Conservation (phyloP, 179 eudicot genomes). For the Vitellaria paradoxa region DNA sequence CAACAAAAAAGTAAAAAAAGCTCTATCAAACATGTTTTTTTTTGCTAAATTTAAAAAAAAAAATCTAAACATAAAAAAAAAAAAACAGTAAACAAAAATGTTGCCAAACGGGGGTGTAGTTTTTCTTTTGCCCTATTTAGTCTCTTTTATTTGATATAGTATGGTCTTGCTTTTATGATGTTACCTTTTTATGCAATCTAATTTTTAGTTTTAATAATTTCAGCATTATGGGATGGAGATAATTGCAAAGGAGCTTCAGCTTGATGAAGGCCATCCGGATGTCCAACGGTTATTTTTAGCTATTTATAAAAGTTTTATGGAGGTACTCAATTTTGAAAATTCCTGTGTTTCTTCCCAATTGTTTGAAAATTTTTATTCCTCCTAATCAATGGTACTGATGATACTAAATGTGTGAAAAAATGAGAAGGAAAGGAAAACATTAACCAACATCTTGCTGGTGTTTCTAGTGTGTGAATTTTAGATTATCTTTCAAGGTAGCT, state of each 20-base stretch:
- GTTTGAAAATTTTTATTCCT: neutral
- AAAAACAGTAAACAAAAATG: too few species aligned
- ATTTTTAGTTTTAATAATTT: conserved; percentile 6
- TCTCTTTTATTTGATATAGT: neutral
- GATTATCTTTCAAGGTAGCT: neutral
- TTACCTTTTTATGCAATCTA: neutral
- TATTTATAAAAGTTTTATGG: conserved; percentile 83
- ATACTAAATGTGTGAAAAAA: neutral
- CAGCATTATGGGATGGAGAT: conserved; percentile 90
- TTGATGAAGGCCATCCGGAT: conserved; percentile 79
- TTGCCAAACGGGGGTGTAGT: too few species aligned
- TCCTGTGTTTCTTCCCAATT: conserved; percentile 1
- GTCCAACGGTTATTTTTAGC: conserved; percentile 67
- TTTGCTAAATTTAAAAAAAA: too few species aligned
- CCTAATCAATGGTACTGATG: neutral
- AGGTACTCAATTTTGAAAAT: conserved; percentile 39
- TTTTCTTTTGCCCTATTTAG: neutral
- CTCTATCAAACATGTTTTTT: too few species aligned
- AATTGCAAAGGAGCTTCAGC: conserved; percentile 84
- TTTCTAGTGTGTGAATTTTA: neutral
- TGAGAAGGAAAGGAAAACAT: neutral
- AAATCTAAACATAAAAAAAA: too few species aligned
- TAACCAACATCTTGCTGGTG: too few species aligned
- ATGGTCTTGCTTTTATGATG: neutral
- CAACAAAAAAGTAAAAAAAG: too few species aligned